phyloP scores from a whole-genome alignment of 164 flowering plant species.

The Vitis labrusca region DNA sequence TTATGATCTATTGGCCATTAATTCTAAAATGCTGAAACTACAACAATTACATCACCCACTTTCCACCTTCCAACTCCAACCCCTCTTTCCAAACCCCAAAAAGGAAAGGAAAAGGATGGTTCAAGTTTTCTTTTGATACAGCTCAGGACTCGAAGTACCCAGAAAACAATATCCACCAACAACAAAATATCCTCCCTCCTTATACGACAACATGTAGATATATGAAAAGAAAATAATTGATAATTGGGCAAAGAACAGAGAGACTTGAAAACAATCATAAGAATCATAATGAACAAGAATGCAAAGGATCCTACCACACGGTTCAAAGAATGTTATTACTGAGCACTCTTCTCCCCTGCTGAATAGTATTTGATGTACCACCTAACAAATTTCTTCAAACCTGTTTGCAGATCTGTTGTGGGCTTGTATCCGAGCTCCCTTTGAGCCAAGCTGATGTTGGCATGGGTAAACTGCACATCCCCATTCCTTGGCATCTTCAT shows the following conservation, averaged over 20 bases:
- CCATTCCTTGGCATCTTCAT: conserved; percentile 91
- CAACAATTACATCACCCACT: conserved; percentile 41
- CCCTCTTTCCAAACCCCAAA: conserved; percentile 3
- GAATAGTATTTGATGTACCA: conserved; percentile 74
- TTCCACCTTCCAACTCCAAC: neutral
- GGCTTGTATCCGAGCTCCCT: conserved; percentile 87
- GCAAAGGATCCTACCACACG: conserved; percentile 33
- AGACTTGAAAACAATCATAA: conserved; percentile 42
- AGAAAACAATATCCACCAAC: conserved; percentile 22
- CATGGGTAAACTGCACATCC: conserved; percentile 90
- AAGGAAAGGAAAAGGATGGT: conserved; percentile 13
- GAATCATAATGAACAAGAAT: conserved; percentile 62
- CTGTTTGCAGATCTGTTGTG: conserved; percentile 82
- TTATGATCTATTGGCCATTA: conserved; percentile 36
- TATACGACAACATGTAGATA: conserved; percentile 25
- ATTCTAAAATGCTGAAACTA: conserved; percentile 30
- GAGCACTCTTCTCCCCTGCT: conserved; percentile 56
- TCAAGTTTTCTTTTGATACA: conserved; percentile 27
- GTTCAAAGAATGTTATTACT: conserved; percentile 28
- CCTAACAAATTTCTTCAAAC: conserved; percentile 80
- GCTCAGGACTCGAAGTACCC: conserved; percentile 14
- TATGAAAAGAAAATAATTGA: conserved; percentile 15
- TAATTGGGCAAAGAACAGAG: conserved; percentile 17
- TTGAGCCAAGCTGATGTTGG: conserved; percentile 80
- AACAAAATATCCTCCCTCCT: conserved; percentile 34